A percentile compares a stretch with the other conserved stretches of the same genome.
Evolutionary conservation across 306 rosid species (phyloP).

Genomic region (Styphnolobium japonicum): DNA sequence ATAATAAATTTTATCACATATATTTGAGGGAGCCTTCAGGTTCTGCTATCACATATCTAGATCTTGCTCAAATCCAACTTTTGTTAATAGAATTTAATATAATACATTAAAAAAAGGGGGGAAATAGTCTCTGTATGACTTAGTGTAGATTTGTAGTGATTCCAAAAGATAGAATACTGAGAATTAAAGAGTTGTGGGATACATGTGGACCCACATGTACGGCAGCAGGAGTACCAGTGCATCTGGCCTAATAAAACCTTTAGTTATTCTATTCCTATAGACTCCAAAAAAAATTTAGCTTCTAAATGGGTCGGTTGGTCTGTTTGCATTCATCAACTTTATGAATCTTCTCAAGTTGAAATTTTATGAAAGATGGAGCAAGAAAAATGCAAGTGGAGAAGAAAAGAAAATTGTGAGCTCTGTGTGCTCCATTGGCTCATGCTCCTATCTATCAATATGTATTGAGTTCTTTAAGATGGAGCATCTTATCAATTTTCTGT

Average conservation of each 20-base stretch:
- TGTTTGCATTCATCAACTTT: background rate
- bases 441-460: background rate
- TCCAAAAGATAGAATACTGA: background rate
- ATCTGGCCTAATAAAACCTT: background rate
- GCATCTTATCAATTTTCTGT: background rate
- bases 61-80: constrained; percentile 3
- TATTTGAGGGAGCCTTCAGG: background rate
- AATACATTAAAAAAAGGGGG: background rate
- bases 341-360: background rate
- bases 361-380: background rate
- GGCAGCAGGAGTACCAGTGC: constrained; percentile 12
- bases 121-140: background rate
- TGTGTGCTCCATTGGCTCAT: background rate
- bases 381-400: background rate
- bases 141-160: background rate
- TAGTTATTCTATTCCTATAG: background rate
- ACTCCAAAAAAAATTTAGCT: background rate
- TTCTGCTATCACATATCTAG: background rate
- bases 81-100: background rate
- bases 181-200: background rate
- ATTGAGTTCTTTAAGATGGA: background rate
- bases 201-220: constrained; percentile 26
- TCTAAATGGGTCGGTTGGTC: background rate
- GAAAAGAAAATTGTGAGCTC: background rate
- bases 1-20: background rate